These are phyloP conservation scores for Neofusicoccum cordaticola DNA, from an alignment of 2,329 filamentous ascomycete genomes.

Conservation along the genomic window DNA sequence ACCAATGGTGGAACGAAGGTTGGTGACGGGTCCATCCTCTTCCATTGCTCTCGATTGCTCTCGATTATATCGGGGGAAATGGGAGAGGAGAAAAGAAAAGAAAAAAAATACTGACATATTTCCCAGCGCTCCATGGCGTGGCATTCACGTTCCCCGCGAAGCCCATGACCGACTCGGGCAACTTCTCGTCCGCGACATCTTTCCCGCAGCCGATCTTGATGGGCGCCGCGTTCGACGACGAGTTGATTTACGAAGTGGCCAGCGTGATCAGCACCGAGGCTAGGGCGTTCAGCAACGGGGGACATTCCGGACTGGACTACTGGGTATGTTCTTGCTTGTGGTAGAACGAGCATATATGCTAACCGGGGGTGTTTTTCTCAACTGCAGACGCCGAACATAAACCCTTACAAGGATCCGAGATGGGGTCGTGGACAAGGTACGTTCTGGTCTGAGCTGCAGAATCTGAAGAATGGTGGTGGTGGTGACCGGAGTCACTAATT, in stretches of 20 bases:
- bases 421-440: slow-evolving; percentile 56
- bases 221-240: slow-evolving; percentile 63
- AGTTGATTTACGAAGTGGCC: slow-evolving; percentile 57
- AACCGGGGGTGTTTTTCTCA: too few species aligned
- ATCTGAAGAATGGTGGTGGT: slow-evolving; percentile 22
- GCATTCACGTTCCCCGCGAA: slow-evolving; percentile 52
- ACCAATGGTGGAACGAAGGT: slow-evolving; percentile 61
- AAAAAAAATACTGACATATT: background rate
- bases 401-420: slow-evolving; percentile 61
- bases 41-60: too few species aligned
- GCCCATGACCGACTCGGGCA: slow-evolving; percentile 49
- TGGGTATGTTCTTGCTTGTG: slow-evolving; percentile 37
- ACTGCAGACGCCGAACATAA: slow-evolving; percentile 61
- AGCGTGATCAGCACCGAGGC: slow-evolving; percentile 59
- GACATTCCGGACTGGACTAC: slow-evolving; percentile 52
- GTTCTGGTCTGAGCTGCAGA: background rate
- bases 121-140: slow-evolving; percentile 43
- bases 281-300: slow-evolving; percentile 62
- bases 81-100: background rate
- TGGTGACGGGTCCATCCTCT: background rate
- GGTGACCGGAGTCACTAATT: too few species aligned
- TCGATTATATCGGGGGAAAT: background rate
- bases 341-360: too few species aligned
- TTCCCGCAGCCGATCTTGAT: slow-evolving; percentile 65
- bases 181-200: slow-evolving; percentile 60